A percentile compares a stretch with the other conserved stretches of the same genome.
Evolutionary conservation across 2,329 filamentous ascomycete genomes (phyloP).

Genomic region (Penicillium psychrosexuale): DNA sequence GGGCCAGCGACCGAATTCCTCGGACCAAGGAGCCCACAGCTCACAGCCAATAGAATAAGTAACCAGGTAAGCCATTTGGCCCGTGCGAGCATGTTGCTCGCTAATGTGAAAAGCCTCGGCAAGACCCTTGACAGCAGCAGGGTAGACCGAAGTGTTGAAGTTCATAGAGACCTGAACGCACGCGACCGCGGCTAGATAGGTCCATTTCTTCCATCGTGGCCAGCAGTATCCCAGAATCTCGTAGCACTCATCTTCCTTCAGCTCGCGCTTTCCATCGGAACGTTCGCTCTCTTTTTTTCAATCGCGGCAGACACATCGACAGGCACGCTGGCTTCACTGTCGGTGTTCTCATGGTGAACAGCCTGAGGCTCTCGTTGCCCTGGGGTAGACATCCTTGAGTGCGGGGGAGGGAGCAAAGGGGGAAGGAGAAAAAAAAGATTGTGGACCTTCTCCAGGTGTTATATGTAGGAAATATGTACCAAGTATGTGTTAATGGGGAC

Average conservation of each 20-base stretch:
- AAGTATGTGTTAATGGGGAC: background rate
- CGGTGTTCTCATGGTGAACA: background rate
- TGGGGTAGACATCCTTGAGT: slow-evolving; percentile 2
- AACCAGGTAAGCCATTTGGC: slow-evolving; percentile 71
- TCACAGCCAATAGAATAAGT: slow-evolving; percentile 78
- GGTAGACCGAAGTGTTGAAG: slow-evolving; percentile 69
- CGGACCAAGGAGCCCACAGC: slow-evolving; percentile 78
- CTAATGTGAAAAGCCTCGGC: slow-evolving; percentile 63
- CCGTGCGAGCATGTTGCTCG: slow-evolving; percentile 62
- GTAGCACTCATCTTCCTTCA: slow-evolving; percentile 56
- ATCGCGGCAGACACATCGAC: slow-evolving; percentile 1
- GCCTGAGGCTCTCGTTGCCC: slow-evolving; percentile 3
- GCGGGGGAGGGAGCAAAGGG: background rate
- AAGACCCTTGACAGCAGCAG: slow-evolving; percentile 63
- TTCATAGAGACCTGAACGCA: slow-evolving; percentile 70
- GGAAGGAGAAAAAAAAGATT: background rate
- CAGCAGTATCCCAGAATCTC: slow-evolving; percentile 60
- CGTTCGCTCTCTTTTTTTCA: slow-evolving; percentile 18
- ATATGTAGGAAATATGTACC: background rate
- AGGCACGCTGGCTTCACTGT: background rate
- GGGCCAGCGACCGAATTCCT: slow-evolving; percentile 72
- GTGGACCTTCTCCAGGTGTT: slow-evolving; percentile 5
- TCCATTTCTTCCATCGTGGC: slow-evolving; percentile 35
- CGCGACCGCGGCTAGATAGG: slow-evolving; percentile 56
- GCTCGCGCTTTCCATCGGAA: slow-evolving; percentile 23